Base-by-base conservation (phyloP, 1,284 basidiomycete genomes). In the Leccinum solheimii region DNA sequence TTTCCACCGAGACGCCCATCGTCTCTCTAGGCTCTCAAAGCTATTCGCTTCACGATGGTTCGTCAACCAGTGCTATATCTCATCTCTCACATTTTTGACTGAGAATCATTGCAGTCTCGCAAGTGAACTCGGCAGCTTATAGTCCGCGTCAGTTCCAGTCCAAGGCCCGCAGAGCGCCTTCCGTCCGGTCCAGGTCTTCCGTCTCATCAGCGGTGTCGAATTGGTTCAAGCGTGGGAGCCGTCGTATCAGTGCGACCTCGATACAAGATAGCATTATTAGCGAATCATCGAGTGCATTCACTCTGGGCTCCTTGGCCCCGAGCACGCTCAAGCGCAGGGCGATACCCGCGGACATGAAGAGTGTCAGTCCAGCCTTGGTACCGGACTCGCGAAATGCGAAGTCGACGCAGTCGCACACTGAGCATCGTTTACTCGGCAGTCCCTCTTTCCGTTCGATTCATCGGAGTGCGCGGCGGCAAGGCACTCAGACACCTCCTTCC, bases 1-100 rank as follows among this genome's bases (percentile, higher is more conserved):
- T 89, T 19, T 88, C 89, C 19, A 77, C 80, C 50, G 89, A 91
- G 72, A 70, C 73, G 13, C 79, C 87, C 23, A 70, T 90, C 49
- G 84, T 91, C 54, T 86, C 86, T 49, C 78, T 66, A 73, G 72
- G 60, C 40, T 62, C 72, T 62, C 69, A 66, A 56, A 65, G 10
- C 55, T 64, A 55, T 55, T 66, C 59, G 13, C 58, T 67, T 58
- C 60, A 65, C 54, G 59, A 67, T 57, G 50, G 72, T 63, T 48
- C 36, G 62, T 40, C 23, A 10, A 36, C 13, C n/a, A 3, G 49
- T 19, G 45, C 3, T 16, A 16, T 32, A 5, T 10, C 19, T 30
- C 11, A 3, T 11, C 38, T 45, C 19, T 45, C 19, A 13, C 43
- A 13, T 54, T 10, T 19, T 34, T 21, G 55, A 51, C 61, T 72